Evolutionary conservation across 2,329 filamentous ascomycete species (phyloP).

Genomic region (Fusarium aywerte): DNA sequence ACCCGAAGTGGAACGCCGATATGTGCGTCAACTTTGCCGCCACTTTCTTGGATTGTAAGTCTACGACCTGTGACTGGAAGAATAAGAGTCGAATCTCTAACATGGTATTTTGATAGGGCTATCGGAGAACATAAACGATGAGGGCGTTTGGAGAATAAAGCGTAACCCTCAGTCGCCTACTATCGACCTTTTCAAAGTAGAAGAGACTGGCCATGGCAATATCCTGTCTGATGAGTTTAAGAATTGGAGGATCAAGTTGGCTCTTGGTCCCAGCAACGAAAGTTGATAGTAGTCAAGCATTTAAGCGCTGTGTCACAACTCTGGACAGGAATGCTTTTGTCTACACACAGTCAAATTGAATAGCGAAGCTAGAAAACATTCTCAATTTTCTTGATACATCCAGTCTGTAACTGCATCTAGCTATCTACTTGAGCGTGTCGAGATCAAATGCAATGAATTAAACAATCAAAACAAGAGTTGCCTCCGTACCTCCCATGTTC

Average conservation of each 20-base stretch:
- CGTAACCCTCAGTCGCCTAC: constrained; percentile 68
- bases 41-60: constrained; percentile 79
- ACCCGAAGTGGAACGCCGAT: constrained; percentile 87
- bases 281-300: constrained; percentile 1
- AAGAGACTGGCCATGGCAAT: constrained; percentile 76
- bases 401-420: constrained; percentile 29
- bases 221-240: constrained; percentile 83
- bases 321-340: background rate
- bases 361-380: background rate
- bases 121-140: constrained; percentile 70
- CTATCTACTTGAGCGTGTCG: constrained; percentile 18
- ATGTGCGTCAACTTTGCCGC: constrained; percentile 91
- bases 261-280: constrained; percentile 48
- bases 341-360: background rate
- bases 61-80: background rate
- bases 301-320: background rate
- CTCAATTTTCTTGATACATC: constrained; percentile 4
- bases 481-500: constrained; percentile 25
- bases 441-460: constrained; percentile 7
- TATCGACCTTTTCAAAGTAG: constrained; percentile 79
- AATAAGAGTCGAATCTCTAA: background rate
- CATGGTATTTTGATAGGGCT: constrained; percentile 61
- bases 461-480: constrained; percentile 22
- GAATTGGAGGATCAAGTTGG: constrained; percentile 74
- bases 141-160: constrained; percentile 84